Base-by-base conservation (phyloP, 2,329 filamentous ascomycete species). In the Aureobasidium sp. region DNA sequence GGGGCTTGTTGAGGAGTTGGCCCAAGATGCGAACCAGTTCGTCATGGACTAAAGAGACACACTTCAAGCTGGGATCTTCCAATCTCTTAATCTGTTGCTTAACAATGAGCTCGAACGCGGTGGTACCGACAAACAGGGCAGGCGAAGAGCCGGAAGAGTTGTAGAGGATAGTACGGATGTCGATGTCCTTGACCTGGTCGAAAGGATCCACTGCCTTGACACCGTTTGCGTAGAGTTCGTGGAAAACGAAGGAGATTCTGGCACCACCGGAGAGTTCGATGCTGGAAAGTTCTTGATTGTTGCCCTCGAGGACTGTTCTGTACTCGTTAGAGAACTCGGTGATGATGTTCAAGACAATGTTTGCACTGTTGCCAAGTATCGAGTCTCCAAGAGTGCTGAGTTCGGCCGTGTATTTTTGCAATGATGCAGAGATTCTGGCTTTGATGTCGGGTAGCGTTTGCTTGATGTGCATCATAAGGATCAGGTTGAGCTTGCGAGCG, bases 381-480 rank as follows among this genome's bases (percentile, higher is more conserved):
- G 92, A 97, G 66, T 96, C 93, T 26, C 95, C 94, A 13, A 99
- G 82, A 65, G 87, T 86, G 62, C 85, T 80, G 26, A 99, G 83
- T 76, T 99, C 94, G 46, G 85, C 77, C 4, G 84, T 81, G 76
- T 99, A 99, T 75, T 99, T 99, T 73, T 92, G 88, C 64, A 99
- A 81, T 15, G 93, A 97, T 68, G 90, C 89, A n/a, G 89, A 85
- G 69, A 99, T 99, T 66, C 95, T 89, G 15, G 90, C 91, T 80
- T 99, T 99, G 81, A 99, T 99, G 73, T 99, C 94, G 44, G 94
- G 94, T 15, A 99, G 84, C 1, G 94, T 99, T 80, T 99, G 93
- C 79, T 99, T 99, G 81, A 99, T 99, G 80, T 99, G 94, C 94
- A 99, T 99, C 93, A 99, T 97, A 69, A 99, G 84, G 72, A 99